Base-by-base conservation (phyloP, 169 alveolate genomes). In the Condylostoma magnum region DNA sequence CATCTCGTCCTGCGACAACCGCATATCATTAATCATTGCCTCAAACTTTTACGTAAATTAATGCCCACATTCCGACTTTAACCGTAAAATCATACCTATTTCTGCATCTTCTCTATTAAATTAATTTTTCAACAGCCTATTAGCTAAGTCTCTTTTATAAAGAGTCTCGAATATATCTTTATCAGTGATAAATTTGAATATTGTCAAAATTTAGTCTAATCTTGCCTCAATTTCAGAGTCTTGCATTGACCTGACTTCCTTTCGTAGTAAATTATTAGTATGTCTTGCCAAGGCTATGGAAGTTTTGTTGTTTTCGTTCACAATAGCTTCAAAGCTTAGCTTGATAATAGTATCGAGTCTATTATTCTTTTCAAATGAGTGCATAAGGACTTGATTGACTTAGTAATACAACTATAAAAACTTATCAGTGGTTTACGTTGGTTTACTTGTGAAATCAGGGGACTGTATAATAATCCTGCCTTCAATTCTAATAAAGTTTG, bases 21-120 rank as follows among this genome's bases (percentile, higher is more conserved):
- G 60, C 78, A 86, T 75, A 63, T 86, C 93, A n/a, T 74, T 86
- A 58, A 86, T 55, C 93, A 86, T 86, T 6, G 74, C 83, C 65
- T 86, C 93, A 18, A 82, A 50, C 47, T 79, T 77, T 43, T 52
- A 43, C 0, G 93, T 86, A 52, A 54, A 86, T 31, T 48, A 54
- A 27, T 56, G 70, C 0, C 93, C 93, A 36, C 93, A 86, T 46
- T 86, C 93, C 22, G 74, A 43, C 50, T 82, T 82, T 22, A 86
- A 53, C 66, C 82, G 77, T 12, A 69, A 37, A 12, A 86, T 75
- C 80, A 86, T 63, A 2, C 57, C 6, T 27, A 55, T 82, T 56
- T 86, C 93, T 10, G 90, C 79, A 28, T 86, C 93, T 12, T 80
- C 90, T 47, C 72, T 46, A 3, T 56, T 30, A 15, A 79, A 52